A percentile compares a stretch with the other conserved stretches of the same genome.
phyloP scores from a whole-genome alignment of 2,329 filamentous ascomycete genomes.

The Cordyceps fumosorosea region DNA sequence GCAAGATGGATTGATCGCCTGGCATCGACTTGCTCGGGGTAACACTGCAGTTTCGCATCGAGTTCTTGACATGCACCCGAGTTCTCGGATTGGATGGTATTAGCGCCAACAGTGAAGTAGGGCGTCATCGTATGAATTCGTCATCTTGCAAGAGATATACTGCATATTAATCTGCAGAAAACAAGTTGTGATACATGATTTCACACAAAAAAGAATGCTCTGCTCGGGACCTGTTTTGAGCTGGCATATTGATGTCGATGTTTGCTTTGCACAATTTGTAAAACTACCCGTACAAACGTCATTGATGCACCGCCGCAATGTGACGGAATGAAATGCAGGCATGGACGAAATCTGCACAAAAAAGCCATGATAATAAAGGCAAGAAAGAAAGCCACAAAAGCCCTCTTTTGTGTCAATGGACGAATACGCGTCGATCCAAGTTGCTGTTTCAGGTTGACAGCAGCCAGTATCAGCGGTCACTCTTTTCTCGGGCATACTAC shows the following conservation, averaged over 20 bases:
- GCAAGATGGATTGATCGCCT: neutral
- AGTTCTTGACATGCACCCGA: neutral
- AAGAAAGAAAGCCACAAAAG: neutral
- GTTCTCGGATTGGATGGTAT: neutral
- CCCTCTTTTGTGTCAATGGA: neutral
- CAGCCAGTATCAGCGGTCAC: neutral
- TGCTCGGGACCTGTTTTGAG: neutral
- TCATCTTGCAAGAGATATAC: neutral
- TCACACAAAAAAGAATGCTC: neutral
- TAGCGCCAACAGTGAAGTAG: neutral
- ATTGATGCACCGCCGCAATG: neutral
- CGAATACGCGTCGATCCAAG: neutral
- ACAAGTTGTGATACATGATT: neutral
- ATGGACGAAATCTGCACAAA: neutral
- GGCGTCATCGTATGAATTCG: neutral
- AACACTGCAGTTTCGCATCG: neutral
- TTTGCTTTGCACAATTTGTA: neutral
- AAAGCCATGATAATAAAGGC: neutral
- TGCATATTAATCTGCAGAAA: neutral
- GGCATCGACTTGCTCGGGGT: neutral
- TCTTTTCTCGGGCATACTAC: neutral
- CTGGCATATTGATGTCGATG: neutral
- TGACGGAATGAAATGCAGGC: neutral
- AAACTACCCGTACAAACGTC: neutral
- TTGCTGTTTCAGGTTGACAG: constrained; percentile 3